phyloP scores from a whole-genome alignment of 352 stramenopile genomes.

The Phytophthora cajani region DNA sequence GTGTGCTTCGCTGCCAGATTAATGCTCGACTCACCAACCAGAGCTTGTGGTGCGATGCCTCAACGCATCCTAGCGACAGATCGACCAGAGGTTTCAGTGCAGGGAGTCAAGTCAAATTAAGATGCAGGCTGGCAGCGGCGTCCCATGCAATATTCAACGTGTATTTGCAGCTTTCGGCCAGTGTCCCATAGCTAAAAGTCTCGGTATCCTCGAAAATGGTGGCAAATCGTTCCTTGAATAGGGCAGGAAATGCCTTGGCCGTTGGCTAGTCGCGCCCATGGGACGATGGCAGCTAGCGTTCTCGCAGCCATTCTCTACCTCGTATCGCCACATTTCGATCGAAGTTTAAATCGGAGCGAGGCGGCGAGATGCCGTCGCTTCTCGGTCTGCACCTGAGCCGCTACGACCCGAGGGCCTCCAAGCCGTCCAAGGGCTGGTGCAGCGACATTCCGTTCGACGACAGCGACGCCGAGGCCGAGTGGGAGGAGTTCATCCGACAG shows the following conservation, averaged over 20 bases:
- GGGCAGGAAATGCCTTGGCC: slow-evolving; percentile 2
- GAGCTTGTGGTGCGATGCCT: neutral
- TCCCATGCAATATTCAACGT: slow-evolving; percentile 15
- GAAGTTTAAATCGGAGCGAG: neutral
- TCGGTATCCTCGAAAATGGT: neutral
- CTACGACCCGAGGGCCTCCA: slow-evolving; percentile 24
- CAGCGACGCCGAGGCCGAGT: slow-evolving; percentile 21
- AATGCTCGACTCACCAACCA: neutral
- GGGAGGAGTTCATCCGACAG: slow-evolving; percentile 25
- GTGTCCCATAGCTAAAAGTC: neutral
- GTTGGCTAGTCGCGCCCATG: slow-evolving; percentile 26
- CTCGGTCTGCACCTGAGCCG: slow-evolving; percentile 17
- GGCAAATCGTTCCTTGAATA: slow-evolving; percentile 18
- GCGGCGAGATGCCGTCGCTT: slow-evolving; percentile 31
- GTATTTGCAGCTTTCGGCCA: slow-evolving; percentile 11
- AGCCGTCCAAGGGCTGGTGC: slow-evolving; percentile 30
- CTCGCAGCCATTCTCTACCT: neutral
- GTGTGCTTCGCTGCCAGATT: neutral
- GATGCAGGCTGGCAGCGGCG: neutral
- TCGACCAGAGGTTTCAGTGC: slow-evolving; percentile 10
- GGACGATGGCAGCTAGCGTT: slow-evolving; percentile 8
- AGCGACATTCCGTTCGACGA: slow-evolving; percentile 32
- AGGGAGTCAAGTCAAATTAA: slow-evolving; percentile 13
- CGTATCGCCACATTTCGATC: slow-evolving; percentile 25
- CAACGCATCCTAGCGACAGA: neutral